Evolutionary conservation across 129 eudicot genomes (phyloP).

Genomic region (Deinandra increscens): DNA sequence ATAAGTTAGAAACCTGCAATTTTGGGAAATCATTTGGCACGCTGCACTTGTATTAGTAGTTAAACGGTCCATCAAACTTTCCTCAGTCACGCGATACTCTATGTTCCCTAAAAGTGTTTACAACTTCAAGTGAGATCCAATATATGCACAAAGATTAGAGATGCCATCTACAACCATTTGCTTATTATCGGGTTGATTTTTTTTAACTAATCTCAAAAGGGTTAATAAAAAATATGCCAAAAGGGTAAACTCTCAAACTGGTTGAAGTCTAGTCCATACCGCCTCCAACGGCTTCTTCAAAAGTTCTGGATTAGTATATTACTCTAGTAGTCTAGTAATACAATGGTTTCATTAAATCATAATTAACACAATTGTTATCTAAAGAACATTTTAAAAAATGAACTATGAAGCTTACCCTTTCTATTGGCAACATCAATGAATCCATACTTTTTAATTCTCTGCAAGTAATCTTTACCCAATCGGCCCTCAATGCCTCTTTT

Average conservation of each 20-base stretch:
- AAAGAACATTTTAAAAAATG: background rate
- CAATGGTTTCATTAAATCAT: background rate
- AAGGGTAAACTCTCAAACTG: background rate
- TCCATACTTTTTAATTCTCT: conserved; percentile 46
- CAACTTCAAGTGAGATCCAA: conserved; percentile 15
- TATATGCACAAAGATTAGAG: background rate
- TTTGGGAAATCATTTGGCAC: conserved; percentile 48
- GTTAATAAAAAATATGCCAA: background rate
- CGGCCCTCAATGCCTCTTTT: conserved; percentile 68
- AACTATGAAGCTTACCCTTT: conserved; percentile 36
- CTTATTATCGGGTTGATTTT: background rate
- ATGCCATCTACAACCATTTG: background rate
- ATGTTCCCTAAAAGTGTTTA: conserved; percentile 44
- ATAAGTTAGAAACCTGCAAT: conserved; percentile 56
- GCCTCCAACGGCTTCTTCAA: background rate
- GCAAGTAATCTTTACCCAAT: conserved; percentile 57
- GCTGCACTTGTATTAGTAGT: conserved; percentile 57
- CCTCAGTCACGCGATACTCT: conserved; percentile 70
- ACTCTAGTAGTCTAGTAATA: no score
- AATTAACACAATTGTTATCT: background rate
- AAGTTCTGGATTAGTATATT: background rate
- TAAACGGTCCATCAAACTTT: conserved; percentile 69
- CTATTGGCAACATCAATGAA: conserved; percentile 53
- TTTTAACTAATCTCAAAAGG: background rate
- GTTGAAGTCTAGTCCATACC: background rate